Evolutionary conservation across 2,329 filamentous ascomycete species (phyloP).

Genomic region (Colletotrichum caudatum): DNA sequence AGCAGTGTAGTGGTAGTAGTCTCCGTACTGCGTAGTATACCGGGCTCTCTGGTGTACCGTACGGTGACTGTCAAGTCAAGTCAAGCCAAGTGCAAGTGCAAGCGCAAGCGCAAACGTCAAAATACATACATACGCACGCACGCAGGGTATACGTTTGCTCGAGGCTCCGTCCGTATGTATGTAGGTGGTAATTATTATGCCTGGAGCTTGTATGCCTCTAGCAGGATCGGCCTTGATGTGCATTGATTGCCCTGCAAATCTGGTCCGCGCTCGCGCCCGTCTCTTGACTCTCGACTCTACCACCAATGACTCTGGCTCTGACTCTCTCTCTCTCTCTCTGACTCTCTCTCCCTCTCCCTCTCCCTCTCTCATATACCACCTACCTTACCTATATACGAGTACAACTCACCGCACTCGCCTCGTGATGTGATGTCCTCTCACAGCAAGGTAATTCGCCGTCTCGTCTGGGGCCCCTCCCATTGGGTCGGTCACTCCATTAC

Average conservation of each 20-base stretch:
- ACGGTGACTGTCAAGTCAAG: not conserved
- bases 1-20: not conserved
- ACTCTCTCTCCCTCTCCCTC: too few relatives aligned
- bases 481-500: constrained; percentile 17
- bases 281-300: not conserved
- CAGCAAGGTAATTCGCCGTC: constrained; percentile 6
- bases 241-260: constrained; percentile 28
- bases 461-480: constrained; percentile 6
- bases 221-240: constrained; percentile 4
- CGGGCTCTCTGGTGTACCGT: not conserved
- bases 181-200: not conserved
- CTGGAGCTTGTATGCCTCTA: not conserved
- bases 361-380: too few relatives aligned
- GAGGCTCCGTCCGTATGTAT: too few relatives aligned
- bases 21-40: too few relatives aligned
- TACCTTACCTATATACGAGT: not conserved
- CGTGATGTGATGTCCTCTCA: not conserved
- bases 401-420: constrained; percentile 1
- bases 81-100: not conserved
- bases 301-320: constrained; percentile 7
- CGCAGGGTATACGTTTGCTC: too few relatives aligned
- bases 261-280: constrained; percentile 18
- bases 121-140: not conserved
- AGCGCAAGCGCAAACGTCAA: not conserved
- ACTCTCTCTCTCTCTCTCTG: too few relatives aligned